Evolutionary conservation across 2,329 filamentous ascomycete species (phyloP).

Genomic region (Fonsecaea pugnacius): DNA sequence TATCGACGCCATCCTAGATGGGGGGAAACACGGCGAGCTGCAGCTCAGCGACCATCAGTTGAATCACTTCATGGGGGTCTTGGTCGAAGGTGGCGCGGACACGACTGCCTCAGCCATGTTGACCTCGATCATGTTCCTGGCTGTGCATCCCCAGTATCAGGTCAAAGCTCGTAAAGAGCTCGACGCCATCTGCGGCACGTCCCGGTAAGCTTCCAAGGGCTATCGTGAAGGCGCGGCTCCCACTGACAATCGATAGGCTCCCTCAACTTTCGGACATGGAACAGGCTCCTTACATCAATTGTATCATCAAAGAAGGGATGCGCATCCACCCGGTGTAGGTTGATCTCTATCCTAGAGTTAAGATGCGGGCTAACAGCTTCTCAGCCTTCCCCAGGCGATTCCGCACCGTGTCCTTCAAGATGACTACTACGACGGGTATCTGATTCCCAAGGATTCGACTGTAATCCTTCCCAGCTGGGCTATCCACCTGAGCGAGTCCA

Average conservation of each 20-base stretch:
- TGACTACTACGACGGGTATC: slow-evolving; percentile 55
- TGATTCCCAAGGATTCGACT: slow-evolving; percentile 55
- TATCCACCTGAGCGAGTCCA: slow-evolving; percentile 47
- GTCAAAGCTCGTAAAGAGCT: slow-evolving; percentile 54
- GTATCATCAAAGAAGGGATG: slow-evolving; percentile 48
- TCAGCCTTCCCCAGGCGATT: slow-evolving; percentile 20
- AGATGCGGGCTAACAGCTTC: neutral
- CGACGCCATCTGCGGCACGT: slow-evolving; percentile 53
- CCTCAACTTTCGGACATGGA: slow-evolving; percentile 25
- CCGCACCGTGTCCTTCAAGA: slow-evolving; percentile 47
- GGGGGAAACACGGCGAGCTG: slow-evolving; percentile 22
- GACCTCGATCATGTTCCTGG: slow-evolving; percentile 40
- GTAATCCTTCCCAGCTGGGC: slow-evolving; percentile 38
- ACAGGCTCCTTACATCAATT: slow-evolving; percentile 44
- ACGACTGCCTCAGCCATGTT: slow-evolving; percentile 24
- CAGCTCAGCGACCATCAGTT: slow-evolving; percentile 19
- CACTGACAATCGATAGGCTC: neutral
- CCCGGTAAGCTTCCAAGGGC: slow-evolving; percentile 37
- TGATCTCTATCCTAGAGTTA: neutral
- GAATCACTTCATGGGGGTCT: slow-evolving; percentile 25
- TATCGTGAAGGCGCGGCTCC: neutral
- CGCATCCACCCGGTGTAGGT: slow-evolving; percentile 46
- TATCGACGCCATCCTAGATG: slow-evolving; percentile 24
- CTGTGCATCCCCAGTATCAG: slow-evolving; percentile 57
- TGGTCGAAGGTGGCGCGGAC: slow-evolving; percentile 26